A percentile compares a stretch with the other conserved stretches of the same genome.
These are phyloP conservation scores for Aspergillus proliferans DNA, from an alignment of 2,329 filamentous ascomycete genomes.

Conservation along the genomic window DNA sequence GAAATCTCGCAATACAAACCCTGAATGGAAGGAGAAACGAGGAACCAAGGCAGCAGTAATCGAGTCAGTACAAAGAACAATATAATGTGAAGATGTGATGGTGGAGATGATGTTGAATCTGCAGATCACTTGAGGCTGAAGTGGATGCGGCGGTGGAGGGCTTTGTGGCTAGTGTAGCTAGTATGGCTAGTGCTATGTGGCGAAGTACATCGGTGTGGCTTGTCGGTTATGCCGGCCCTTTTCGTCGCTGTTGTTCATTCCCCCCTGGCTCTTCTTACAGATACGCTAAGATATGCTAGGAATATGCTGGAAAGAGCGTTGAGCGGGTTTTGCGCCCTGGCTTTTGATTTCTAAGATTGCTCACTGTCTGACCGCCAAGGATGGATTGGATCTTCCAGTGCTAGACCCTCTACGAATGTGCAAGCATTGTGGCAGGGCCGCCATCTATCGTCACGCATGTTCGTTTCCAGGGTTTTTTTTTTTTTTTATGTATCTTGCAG, in stretches of 20 bases:
- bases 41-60: not conserved
- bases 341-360: not conserved
- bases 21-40: not conserved
- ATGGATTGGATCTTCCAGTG: not conserved
- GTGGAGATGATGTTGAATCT: not conserved
- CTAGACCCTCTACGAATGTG: not conserved
- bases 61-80: not conserved
- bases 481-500: not conserved
- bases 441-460: not conserved
- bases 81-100: not conserved
- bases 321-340: too few relatives aligned
- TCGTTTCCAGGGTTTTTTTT: not conserved
- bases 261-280: not conserved
- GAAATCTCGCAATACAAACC: too few relatives aligned
- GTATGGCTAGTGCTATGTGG: not conserved
- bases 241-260: not conserved
- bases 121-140: not conserved
- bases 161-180: not conserved
- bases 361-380: not conserved
- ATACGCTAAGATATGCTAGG: not conserved
- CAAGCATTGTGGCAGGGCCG: too few relatives aligned
- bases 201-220: not conserved
- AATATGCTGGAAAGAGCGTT: too few relatives aligned
- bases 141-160: not conserved
- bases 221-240: not conserved